A percentile compares a stretch with the other conserved stretches of the same genome.
Conservation (phyloP, 2,329 filamentous ascomycete species). For the Epicoccum nigrum region DNA sequence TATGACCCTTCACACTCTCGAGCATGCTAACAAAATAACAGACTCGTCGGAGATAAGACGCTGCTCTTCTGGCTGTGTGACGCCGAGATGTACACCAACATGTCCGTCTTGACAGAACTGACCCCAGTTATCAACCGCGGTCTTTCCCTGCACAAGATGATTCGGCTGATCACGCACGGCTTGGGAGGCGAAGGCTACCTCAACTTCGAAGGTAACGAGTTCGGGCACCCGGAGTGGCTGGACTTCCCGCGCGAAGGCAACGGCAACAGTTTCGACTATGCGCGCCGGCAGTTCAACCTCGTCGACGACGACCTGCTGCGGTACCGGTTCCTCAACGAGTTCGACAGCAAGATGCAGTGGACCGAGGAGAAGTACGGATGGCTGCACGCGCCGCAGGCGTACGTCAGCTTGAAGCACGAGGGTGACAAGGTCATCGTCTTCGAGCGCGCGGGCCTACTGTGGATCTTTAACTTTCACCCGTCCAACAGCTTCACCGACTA, state of each 20-base stretch:
- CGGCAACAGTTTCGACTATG: constrained; percentile 92
- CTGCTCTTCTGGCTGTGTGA: constrained; percentile 99
- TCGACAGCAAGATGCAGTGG: constrained; percentile 89
- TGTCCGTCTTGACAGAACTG: constrained; percentile 84
- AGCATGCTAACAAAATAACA: constrained; percentile 44
- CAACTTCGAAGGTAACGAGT: constrained; percentile 99
- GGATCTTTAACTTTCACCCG: constrained; percentile 96
- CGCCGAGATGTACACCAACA: constrained; percentile 96
- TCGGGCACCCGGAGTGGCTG: constrained; percentile 98
- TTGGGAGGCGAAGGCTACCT: constrained; percentile 96
- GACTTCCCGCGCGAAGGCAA: constrained; percentile 96
- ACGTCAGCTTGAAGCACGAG: constrained; percentile 93
- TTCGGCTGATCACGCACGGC: constrained; percentile 87
- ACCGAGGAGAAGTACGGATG: constrained; percentile 89
- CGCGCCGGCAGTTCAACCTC: constrained; percentile 90
- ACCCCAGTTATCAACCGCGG: constrained; percentile 90
- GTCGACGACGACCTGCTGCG: constrained; percentile 84
- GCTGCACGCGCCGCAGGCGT: constrained; percentile 84
- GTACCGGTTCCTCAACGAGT: constrained; percentile 91
- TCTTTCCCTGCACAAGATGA: constrained; percentile 95
- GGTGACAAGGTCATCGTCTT: constrained; percentile 94
- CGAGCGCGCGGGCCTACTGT: constrained; percentile 86
- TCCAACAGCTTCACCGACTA: constrained; percentile 88
- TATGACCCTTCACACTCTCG: no score
- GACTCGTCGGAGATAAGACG: constrained; percentile 93